Conservation (phyloP, 1,139 yeast genomes). For the Debaryomyces psychrophilus region DNA sequence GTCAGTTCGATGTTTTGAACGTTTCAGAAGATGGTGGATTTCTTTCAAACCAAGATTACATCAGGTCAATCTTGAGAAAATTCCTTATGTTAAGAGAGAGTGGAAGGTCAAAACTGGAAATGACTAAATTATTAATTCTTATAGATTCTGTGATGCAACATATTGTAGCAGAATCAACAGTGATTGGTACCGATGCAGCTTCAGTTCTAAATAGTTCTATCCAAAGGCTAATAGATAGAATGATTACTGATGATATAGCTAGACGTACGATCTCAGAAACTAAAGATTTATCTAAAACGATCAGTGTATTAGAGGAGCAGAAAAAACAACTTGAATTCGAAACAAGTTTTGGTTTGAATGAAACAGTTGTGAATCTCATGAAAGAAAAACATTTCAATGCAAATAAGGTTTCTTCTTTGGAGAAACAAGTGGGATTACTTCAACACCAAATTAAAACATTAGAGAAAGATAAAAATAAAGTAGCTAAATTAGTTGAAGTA, state of each 20-base stretch:
- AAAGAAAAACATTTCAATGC: constrained; percentile 23
- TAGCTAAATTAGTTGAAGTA: background rate
- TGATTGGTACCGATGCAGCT: constrained; percentile 28
- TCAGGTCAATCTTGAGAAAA: constrained; percentile 25
- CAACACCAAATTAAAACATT: constrained; percentile 25
- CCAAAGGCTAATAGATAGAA: constrained; percentile 38
- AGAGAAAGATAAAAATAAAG: constrained; percentile 20
- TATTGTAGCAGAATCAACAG: constrained; percentile 29
- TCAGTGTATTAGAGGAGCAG: constrained; percentile 29
- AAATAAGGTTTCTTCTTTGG: constrained; percentile 30
- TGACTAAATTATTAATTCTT: constrained; percentile 28
- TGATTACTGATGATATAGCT: constrained; percentile 39
- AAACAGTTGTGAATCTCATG: constrained; percentile 22
- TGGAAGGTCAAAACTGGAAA: constrained; percentile 24
- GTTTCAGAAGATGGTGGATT: constrained; percentile 12
- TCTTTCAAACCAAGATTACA: constrained; percentile 1
- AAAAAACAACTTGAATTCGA: constrained; percentile 27
- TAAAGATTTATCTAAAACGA: constrained; percentile 25
- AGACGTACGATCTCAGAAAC: constrained; percentile 38
- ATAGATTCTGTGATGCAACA: constrained; percentile 38
- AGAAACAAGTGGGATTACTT: constrained; percentile 31
- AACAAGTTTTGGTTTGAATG: constrained; percentile 26
- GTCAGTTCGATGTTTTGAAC: constrained; percentile 4
- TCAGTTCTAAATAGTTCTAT: constrained; percentile 35
- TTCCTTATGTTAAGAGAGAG: constrained; percentile 29